These are phyloP conservation scores for Phaeophleospora eucalypticola DNA, from an alignment of 2,329 filamentous ascomycete species.

Conservation along the genomic window DNA sequence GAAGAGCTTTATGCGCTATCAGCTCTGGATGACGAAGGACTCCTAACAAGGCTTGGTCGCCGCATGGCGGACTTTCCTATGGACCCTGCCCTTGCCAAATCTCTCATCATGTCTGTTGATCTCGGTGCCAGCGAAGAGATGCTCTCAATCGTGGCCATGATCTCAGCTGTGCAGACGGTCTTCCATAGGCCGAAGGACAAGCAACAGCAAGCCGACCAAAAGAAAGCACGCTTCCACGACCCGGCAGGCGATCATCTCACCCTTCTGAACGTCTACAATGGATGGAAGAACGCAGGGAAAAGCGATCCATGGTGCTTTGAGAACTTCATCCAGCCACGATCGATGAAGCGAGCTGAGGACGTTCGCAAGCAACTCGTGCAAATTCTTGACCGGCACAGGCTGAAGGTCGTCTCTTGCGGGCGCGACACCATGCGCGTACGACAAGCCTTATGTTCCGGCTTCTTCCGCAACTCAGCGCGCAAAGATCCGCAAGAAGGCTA, in stretches of 20 bases:
- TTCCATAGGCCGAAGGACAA: conserved; percentile 98
- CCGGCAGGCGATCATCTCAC: conserved; percentile 92
- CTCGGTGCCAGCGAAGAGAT: conserved; percentile 90
- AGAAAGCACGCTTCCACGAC: conserved; percentile 97
- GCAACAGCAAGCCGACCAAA: conserved; percentile 91
- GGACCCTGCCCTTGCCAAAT: conserved; percentile 88
- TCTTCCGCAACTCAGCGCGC: conserved; percentile 90
- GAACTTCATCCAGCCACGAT: conserved; percentile 91
- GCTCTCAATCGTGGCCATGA: conserved; percentile 90
- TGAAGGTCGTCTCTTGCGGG: conserved; percentile 77
- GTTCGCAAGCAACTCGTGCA: conserved; percentile 86
- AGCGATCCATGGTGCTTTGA: conserved; percentile 92
- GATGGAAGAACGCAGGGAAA: conserved; percentile 84
- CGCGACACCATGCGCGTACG: conserved; percentile 82
- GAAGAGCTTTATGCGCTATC: conserved; percentile 92
- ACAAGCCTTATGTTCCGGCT: conserved; percentile 83
- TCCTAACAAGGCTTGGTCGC: conserved; percentile 83
- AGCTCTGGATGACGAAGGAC: conserved; percentile 89
- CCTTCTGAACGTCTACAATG: conserved; percentile 91
- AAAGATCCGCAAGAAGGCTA: conserved; percentile 97
- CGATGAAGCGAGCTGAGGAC: conserved; percentile 84
- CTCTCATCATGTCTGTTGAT: conserved; percentile 81
- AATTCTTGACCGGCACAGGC: conserved; percentile 90
- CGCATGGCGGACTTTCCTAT: conserved; percentile 99
- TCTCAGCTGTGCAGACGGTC: conserved; percentile 71